Base-by-base conservation (phyloP, 2,329 filamentous ascomycete genomes). In the Phyllosticta ampelicida region DNA sequence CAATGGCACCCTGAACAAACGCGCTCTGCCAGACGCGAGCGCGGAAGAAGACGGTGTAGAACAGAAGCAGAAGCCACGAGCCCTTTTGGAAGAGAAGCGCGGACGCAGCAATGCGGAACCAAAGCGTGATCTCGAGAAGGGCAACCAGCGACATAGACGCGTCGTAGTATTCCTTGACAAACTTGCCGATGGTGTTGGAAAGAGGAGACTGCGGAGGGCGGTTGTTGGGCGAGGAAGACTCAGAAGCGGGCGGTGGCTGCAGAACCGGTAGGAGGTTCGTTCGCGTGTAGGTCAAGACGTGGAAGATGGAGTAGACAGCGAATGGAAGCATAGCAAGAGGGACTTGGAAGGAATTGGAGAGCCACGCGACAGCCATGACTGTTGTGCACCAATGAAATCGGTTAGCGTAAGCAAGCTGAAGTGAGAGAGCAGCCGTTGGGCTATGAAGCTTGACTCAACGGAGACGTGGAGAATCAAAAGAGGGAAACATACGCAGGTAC, bases 81-180 rank as follows among this genome's bases (percentile, higher is more conserved):
- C 90, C 86, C 73, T 86, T 89, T 76, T 86, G 85, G 83, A 97
- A 97, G 65, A 95, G 79, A 62, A 97, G 75, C 62, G 90, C 89
- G 29, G 89, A 86, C 57, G 90, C 75, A 53, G 95, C 70, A 58
- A 99, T 77, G 68, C 94, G 90, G 74, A 87, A 77, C 86, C 91
- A 95, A 61, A 97, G 84, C 48, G 82, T 75, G 65, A 97, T 89
- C 78, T 99, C 94, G 60, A 99, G 87, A 52, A 80, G 78, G 44
- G 92, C 87, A 29, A 99, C 94, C 61, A 97, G 78, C 60, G 87
- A 89, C 94, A 99, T 99, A 74, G 90, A 95, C 61, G 83, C 77
- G 72, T 99, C 94, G 71, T 99, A 99, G 82, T 97, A 96, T 72
- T 90, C 84, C 84, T 97, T 97, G 73, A 99, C 90, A 68, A 99